phyloP scores from a whole-genome alignment of 805 yeast species.

The Yueomyces sp. region DNA sequence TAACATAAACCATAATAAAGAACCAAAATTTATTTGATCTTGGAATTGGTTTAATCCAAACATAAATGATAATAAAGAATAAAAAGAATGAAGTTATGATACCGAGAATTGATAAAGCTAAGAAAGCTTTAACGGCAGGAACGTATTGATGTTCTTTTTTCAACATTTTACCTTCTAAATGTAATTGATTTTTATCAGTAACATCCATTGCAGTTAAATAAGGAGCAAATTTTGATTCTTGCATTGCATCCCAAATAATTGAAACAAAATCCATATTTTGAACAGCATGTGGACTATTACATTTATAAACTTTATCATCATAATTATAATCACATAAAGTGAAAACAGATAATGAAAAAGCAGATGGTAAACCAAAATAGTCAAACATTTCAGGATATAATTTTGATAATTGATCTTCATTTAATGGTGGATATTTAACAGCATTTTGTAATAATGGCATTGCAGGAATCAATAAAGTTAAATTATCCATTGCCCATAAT shows the following conservation, averaged over 20 bases:
- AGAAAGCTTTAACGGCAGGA: slow-evolving; percentile 20
- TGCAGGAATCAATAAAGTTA: slow-evolving; percentile 11
- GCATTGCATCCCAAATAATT: slow-evolving; percentile 18
- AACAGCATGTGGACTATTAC: slow-evolving; percentile 20
- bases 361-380: slow-evolving; percentile 15
- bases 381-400: slow-evolving; percentile 15
- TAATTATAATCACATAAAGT: slow-evolving; percentile 17
- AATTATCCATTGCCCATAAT: slow-evolving; percentile 11
- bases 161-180: slow-evolving; percentile 19
- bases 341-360: slow-evolving; percentile 20
- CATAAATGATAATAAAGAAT: slow-evolving; percentile 5
- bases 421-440: slow-evolving; percentile 4
- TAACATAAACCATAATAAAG: slow-evolving; percentile 6
- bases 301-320: slow-evolving; percentile 10
- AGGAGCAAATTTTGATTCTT: slow-evolving; percentile 19
- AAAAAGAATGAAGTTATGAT: slow-evolving; percentile 14
- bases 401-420: slow-evolving; percentile 11
- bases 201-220: slow-evolving; percentile 18
- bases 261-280: slow-evolving; percentile 22
- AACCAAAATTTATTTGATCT: slow-evolving; percentile 6
- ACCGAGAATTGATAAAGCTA: slow-evolving; percentile 18
- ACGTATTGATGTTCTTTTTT: slow-evolving; percentile 19
- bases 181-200: slow-evolving; percentile 12
- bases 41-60: slow-evolving; percentile 3
- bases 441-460: slow-evolving; percentile 11